Evolutionary conservation across 345 rosid genomes (phyloP).

Genomic region (Acer negundo): DNA sequence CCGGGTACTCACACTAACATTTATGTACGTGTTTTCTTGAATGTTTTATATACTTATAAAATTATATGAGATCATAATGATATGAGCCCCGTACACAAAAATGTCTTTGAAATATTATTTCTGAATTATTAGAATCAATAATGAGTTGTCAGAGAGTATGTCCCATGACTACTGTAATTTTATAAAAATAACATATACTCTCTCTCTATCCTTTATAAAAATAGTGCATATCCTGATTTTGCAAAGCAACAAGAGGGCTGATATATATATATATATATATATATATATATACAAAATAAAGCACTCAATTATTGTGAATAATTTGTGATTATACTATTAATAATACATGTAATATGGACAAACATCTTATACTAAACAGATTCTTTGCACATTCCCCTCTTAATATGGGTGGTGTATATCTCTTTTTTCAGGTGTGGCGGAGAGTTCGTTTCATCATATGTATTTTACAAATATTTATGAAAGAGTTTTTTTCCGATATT

Average conservation of each 20-base stretch:
- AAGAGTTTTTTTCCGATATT: too few species aligned
- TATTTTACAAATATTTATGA: too few species aligned
- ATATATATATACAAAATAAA: not conserved
- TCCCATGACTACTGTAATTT: not conserved
- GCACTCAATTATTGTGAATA: not conserved
- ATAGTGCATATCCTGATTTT: not conserved
- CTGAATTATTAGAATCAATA: not conserved
- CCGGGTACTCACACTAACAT: not conserved
- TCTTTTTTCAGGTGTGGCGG: too few species aligned
- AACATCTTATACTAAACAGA: too few species aligned
- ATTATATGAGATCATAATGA: not conserved
- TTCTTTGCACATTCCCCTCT: too few species aligned
- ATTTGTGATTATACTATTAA: not conserved
- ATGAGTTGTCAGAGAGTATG: constrained; percentile 15
- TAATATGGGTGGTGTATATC: too few species aligned
- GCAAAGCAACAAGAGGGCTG: not conserved
- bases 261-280: not conserved
- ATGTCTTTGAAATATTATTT: not conserved
- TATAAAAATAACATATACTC: not conserved
- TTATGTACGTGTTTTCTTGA: not conserved
- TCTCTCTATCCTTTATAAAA: not conserved
- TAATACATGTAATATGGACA: not conserved
- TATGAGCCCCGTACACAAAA: not conserved
- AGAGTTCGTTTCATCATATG: too few species aligned
- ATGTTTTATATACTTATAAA: not conserved